Conservation (phyloP, 768 basidiomycete genomes). For the Boletus patriciae region DNA sequence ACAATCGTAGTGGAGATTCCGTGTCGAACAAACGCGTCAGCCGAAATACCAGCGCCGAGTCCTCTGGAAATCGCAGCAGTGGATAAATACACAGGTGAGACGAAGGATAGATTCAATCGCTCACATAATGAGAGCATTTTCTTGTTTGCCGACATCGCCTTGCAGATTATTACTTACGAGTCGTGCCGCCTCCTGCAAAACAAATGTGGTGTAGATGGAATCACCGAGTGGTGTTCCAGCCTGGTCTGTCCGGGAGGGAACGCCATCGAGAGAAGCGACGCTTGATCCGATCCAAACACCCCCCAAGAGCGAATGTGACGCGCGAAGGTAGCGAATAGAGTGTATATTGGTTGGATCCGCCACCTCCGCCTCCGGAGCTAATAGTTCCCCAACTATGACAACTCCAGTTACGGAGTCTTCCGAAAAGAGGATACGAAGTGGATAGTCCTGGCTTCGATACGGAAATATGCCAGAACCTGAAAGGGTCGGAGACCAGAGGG, state of each 20-base stretch:
- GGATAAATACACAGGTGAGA: constrained; percentile 6
- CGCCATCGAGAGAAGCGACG: constrained; percentile 43
- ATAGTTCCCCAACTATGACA: constrained; percentile 76
- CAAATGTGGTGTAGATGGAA: constrained; percentile 82
- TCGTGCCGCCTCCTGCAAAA: constrained; percentile 82
- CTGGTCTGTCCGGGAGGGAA: constrained; percentile 47
- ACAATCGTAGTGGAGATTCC: constrained; percentile 74
- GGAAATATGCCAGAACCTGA: constrained; percentile 51
- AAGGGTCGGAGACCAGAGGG: constrained; percentile 56
- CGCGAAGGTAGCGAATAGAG: constrained; percentile 61
- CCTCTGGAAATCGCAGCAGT: constrained; percentile 53
- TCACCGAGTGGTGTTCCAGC: constrained; percentile 61
- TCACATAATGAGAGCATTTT: constrained; percentile 74
- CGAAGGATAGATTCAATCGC: constrained; percentile 22
- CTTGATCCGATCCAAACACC: constrained; percentile 76
- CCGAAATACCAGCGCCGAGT: constrained; percentile 82
- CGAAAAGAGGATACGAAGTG: constrained; percentile 66
- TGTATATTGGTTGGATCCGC: constrained; percentile 38
- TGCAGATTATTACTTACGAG: constrained; percentile 56
- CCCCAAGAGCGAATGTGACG: constrained; percentile 63
- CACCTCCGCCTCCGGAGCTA: constrained; percentile 38
- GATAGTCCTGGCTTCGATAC: constrained; percentile 51
- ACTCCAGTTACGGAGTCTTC: constrained; percentile 74
- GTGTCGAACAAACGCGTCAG: constrained; percentile 70
- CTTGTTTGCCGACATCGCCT: constrained; percentile 36